Percentiles rank a stretch among this genome's conserved stretches.
phyloP scores from a whole-genome alignment of 1,284 basidiomycete genomes.

The Xanthoconium separans region DNA sequence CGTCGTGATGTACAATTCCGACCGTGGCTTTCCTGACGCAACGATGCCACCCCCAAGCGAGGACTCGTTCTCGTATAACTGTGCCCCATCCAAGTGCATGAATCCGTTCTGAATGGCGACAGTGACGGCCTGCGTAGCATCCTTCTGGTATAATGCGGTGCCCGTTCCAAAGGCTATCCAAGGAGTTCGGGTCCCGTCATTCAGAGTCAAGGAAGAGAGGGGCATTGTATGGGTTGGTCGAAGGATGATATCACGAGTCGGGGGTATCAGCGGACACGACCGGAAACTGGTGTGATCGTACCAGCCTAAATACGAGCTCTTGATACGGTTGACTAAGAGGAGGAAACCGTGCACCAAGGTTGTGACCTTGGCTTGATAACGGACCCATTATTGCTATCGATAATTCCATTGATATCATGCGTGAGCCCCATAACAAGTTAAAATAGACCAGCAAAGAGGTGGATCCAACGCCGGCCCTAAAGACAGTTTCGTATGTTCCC shows the following conservation, averaged over 20 bases:
- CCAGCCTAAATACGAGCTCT: slow-evolving; percentile 13
- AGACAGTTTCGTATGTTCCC: background rate
- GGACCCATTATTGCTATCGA: background rate
- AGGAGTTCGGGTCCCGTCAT: slow-evolving; percentile 57
- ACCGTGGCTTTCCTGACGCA: slow-evolving; percentile 46
- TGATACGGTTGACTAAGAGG: slow-evolving; percentile 11
- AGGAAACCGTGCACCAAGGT: background rate
- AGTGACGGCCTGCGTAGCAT: slow-evolving; percentile 49
- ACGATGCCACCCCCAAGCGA: slow-evolving; percentile 55
- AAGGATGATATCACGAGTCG: slow-evolving; percentile 17
- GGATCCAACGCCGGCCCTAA: no score
- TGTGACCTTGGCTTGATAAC: slow-evolving; percentile 4
- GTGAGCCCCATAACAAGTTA: no score
- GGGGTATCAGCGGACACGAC: background rate
- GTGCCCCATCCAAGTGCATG: slow-evolving; percentile 72
- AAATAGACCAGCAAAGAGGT: no score
- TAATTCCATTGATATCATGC: no score
- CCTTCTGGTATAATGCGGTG: slow-evolving; percentile 52
- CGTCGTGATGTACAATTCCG: slow-evolving; percentile 61
- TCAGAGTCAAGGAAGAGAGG: slow-evolving; percentile 47
- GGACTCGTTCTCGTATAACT: slow-evolving; percentile 64
- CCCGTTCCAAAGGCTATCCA: slow-evolving; percentile 73
- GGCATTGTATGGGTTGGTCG: slow-evolving; percentile 31
- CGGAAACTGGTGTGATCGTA: background rate
- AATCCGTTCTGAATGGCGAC: slow-evolving; percentile 61